Evolutionary conservation across 345 rosid species (phyloP), one percentile per base, ranked within the genome.

Genomic region (Excoecaria cochinchinensis): DNA sequence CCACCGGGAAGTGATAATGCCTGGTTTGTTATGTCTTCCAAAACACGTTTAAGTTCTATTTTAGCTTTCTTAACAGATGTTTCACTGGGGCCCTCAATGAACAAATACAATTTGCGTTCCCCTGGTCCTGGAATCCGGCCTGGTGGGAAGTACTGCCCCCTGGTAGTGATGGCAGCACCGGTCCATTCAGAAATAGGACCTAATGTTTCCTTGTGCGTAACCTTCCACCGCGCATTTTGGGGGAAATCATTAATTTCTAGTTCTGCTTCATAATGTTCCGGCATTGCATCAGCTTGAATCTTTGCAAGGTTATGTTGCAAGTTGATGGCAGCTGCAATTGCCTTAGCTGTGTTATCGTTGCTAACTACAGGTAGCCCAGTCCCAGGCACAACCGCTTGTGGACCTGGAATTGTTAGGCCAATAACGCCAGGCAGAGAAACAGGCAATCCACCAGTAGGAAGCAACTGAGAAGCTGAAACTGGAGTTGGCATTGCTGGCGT

Each of bases 211-310:
- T 95, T 95, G 87, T 95, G 98, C 17, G 98, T 95, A 75, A 95
- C 94, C 86, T 93, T 93, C 98, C 99, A 93, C 67, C 99, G 89
- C 78, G 98, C 99, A 86, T 93, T 95, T 74, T 93, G 99, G 31
- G 97, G 98, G 39, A 93, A 95, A 79, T 95, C 98, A 80, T 93
- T 95, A 25, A 93, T 95, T 81, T 93, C 99, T 74, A 95, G 76
- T 83, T 93, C 99, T 25, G 99, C 99, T 85, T 90, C 97, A 79
- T 91, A 93, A 82, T 95, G 99, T 84, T 95, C 98, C 2, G 97
- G 97, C 96, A 91, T 83, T 61, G 97, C 96, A 88, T 95, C 97
- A 36, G 96, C 92, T 86, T 95, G 98, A 82, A 95, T 91, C 89
- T 90, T 91, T 6, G 97, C 96, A 76, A 95, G 76, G 84, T 95